phyloP scores from a whole-genome alignment of 2,329 filamentous ascomycete genomes.

The Colletotrichum sp. region DNA sequence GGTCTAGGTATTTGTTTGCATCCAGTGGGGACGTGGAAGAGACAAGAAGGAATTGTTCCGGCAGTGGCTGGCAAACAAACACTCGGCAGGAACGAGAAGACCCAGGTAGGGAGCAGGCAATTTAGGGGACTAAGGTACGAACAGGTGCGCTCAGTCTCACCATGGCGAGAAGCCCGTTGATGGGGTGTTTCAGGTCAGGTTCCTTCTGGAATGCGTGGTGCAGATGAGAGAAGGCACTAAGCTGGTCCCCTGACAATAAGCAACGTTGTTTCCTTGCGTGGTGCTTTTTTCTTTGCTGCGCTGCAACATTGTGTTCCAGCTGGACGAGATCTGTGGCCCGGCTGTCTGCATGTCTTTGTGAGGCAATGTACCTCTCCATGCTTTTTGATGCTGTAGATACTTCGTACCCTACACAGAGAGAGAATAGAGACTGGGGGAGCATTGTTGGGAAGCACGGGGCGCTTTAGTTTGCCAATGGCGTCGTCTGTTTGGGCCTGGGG shows the following conservation, averaged over 20 bases:
- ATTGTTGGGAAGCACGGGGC: not conserved
- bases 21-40: not conserved
- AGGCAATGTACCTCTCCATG: not conserved
- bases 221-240: not conserved
- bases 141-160: slow-evolving; percentile 7
- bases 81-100: not conserved
- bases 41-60: not conserved
- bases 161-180: not conserved
- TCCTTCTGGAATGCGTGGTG: slow-evolving; percentile 6
- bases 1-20: not conserved
- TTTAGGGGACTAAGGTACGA: not conserved
- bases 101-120: not conserved
- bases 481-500: not conserved
- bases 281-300: not conserved
- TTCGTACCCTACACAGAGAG: not conserved
- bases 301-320: not conserved
- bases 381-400: not conserved
- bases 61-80: not conserved
- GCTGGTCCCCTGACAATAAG: not conserved
- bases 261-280: not conserved
- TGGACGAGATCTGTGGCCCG: not conserved
- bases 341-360: not conserved
- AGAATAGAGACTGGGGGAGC: not conserved
- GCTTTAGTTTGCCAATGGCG: not conserved
- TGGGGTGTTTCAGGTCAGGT: slow-evolving; percentile 11